Evolutionary conservation across 257 asterid species (phyloP), one percentile per base, ranked within the genome.

Genomic region (Anisodus tanguticus): DNA sequence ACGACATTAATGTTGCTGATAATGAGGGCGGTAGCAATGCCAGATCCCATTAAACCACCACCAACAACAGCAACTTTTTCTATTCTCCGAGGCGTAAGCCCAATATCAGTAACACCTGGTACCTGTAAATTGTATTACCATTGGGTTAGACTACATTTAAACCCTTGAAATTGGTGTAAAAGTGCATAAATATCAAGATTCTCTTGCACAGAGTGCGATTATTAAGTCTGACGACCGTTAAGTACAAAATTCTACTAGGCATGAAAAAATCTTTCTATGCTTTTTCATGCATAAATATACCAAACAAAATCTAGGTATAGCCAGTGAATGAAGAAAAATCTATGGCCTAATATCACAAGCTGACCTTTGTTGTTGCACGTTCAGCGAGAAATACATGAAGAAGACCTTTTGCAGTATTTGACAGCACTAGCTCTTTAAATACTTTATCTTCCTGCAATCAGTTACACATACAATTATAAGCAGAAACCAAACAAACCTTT

Each of bases 361-460:
- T 66, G 84, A 92, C 95, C 95, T 91, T 91, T 31, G 72, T 71
- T 68, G 82, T 86, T 85, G 83, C 90, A 84, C 92, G 90, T 82
- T 90, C 93, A 63, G 95, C 90, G n/a, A 91, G 91, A 89, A 90
- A 92, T 70, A 87, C 58, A 54, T 92, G 91, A 85, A 92, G 85
- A 35, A 92, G 85, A 83, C 94, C 89, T 88, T 86, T 89, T 88
- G 94, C 90, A 59, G 94, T 87, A 79, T 84, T 87, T 62, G 95
- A 91, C 67, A 90, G 90, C 55, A 92, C 91, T 85, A 92, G 93
- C 82, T 90, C 93, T 39, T 89, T 84, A 60, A 91, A 78, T 84
- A 90, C 92, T 83, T 90, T 89, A 35, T 90, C 90, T 85, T 91
- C 95, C 95, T 92, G 88, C 77, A 63, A 81, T 22, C 12, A 62